These are phyloP conservation scores for Chenopodium album DNA, from an alignment of 148 eudicot genomes.

Conservation along the genomic window DNA sequence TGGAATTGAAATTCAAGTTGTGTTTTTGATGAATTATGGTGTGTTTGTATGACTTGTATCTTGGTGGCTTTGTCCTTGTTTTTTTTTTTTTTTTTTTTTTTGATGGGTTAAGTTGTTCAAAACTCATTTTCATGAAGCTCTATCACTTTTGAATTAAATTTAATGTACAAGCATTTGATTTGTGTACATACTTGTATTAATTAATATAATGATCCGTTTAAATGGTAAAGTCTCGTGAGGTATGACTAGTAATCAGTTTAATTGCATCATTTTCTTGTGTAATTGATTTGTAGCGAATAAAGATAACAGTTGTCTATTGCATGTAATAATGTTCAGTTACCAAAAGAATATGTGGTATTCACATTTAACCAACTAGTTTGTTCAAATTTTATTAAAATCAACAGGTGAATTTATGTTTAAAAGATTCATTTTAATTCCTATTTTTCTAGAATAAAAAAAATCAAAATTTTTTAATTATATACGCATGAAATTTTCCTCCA, in stretches of 20 bases:
- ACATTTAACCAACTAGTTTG: neutral
- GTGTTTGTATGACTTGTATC: neutral
- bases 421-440: neutral
- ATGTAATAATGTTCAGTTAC: neutral
- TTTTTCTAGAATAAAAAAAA: neutral
- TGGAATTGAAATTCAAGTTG: neutral
- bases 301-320: neutral
- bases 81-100: neutral
- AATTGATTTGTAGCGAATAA: neutral
- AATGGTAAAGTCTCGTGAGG: neutral
- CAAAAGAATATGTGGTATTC: neutral
- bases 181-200: too few species aligned
- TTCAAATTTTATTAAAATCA: too few species aligned
- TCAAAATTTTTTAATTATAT: neutral
- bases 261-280: too few species aligned
- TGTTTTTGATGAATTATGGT: neutral
- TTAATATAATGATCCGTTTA: neutral
- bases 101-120: neutral
- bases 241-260: neutral
- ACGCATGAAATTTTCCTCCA: too few species aligned
- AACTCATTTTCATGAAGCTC: neutral
- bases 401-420: neutral
- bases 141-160: neutral
- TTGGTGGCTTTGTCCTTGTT: neutral
- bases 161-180: too few species aligned